Percentiles rank a stretch among this genome's conserved stretches.
These are phyloP conservation scores for Terfezia claveryi DNA, from an alignment of 495 filamentous ascomycete species.

Conservation along the genomic window DNA sequence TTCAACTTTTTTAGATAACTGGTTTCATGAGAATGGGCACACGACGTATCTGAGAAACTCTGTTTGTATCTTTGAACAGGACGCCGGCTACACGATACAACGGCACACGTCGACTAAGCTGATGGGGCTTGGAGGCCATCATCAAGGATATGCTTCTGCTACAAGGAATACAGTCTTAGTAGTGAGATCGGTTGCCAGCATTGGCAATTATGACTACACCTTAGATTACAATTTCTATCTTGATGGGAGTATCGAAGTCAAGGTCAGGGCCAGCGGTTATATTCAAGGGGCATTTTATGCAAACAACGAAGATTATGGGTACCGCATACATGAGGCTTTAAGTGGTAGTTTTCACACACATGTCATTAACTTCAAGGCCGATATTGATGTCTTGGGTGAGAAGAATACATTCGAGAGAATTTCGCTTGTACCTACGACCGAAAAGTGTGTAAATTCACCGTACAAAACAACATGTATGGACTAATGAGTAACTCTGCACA, in stretches of 20 bases:
- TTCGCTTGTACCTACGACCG: slow-evolving; percentile 21
- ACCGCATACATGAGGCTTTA: slow-evolving; percentile 30
- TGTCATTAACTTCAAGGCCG: slow-evolving; percentile 36
- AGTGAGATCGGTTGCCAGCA: slow-evolving; percentile 26
- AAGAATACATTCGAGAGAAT: slow-evolving; percentile 28
- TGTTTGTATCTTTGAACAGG: slow-evolving; percentile 31
- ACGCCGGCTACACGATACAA: slow-evolving; percentile 25
- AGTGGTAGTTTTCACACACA: slow-evolving; percentile 38
- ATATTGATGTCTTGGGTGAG: slow-evolving; percentile 31
- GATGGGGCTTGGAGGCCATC: too few relatives aligned
- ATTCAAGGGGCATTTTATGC: slow-evolving; percentile 32
- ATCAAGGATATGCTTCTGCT: slow-evolving; percentile 15
- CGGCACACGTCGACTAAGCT: slow-evolving; percentile 20
- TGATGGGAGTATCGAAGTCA: slow-evolving; percentile 33
- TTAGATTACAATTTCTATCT: slow-evolving; percentile 32
- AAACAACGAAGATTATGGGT: slow-evolving; percentile 33
- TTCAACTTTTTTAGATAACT: slow-evolving; percentile 26
- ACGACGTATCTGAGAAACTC: slow-evolving; percentile 24
- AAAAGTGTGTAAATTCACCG: slow-evolving; percentile 14
- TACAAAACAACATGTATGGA: neutral
- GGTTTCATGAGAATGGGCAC: slow-evolving; percentile 22
- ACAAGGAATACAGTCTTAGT: slow-evolving; percentile 29
- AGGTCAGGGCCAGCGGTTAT: slow-evolving; percentile 35
- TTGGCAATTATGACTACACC: slow-evolving; percentile 35
- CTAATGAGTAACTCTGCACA: neutral